phyloP scores from a whole-genome alignment of 2,329 filamentous ascomycete genomes.

The Trichoderma sp. region DNA sequence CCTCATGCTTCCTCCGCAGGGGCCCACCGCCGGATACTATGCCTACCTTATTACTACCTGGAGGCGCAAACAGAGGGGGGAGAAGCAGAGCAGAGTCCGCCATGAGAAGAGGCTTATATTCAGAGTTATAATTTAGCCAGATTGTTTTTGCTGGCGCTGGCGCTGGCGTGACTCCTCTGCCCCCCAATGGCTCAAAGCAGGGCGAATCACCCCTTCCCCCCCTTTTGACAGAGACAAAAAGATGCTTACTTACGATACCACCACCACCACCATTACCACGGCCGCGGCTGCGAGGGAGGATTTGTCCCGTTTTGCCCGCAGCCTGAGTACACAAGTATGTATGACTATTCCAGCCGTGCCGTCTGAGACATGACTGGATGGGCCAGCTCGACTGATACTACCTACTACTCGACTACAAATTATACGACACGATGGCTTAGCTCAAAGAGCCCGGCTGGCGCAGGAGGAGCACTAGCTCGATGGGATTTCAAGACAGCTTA shows the following conservation, averaged over 20 bases:
- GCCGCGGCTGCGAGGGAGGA: background rate
- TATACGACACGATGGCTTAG: background rate
- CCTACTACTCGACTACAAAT: too few relatives aligned
- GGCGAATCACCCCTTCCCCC: too few relatives aligned
- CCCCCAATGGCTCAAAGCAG: too few relatives aligned
- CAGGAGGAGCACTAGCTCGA: conserved; percentile 6
- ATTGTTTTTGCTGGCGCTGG: background rate
- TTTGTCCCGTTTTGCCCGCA: background rate
- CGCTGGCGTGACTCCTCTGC: background rate
- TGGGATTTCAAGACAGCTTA: conserved; percentile 10
- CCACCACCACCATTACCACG: background rate
- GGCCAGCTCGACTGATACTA: too few relatives aligned
- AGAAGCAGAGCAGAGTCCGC: background rate
- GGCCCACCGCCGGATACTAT: too few relatives aligned
- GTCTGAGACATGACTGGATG: background rate
- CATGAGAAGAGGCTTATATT: conserved; percentile 8
- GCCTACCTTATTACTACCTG: too few relatives aligned
- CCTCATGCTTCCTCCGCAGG: too few relatives aligned
- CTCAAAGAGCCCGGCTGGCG: background rate
- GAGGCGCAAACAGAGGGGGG: background rate
- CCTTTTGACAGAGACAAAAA: too few relatives aligned
- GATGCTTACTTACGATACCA: too few relatives aligned
- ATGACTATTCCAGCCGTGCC: background rate
- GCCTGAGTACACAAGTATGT: background rate
- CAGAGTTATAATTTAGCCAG: conserved; percentile 22